phyloP scores from a whole-genome alignment of 768 basidiomycete species.

The Naematelia aurantialba region DNA sequence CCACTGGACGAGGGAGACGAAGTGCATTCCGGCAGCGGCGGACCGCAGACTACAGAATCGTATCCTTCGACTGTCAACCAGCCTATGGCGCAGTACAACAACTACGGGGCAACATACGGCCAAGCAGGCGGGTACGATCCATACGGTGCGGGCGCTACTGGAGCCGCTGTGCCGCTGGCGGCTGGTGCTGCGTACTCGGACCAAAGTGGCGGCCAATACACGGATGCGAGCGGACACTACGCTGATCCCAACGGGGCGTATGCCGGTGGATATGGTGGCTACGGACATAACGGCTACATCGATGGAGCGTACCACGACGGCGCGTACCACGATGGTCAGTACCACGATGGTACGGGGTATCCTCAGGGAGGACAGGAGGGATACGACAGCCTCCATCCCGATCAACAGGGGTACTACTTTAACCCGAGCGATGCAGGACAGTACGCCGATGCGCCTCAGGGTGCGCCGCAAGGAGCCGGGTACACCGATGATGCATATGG shows the following conservation, averaged over 20 bases:
- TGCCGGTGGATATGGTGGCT: conserved; percentile 20
- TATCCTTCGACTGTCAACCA: conserved; percentile 41
- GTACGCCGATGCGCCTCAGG: conserved; percentile 24
- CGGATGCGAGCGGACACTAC: conserved; percentile 1
- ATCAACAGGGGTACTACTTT: conserved; percentile 36
- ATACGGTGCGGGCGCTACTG: conserved; percentile 20
- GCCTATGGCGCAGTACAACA: conserved; percentile 48
- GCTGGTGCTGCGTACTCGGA: neutral
- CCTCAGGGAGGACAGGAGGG: conserved; percentile 10
- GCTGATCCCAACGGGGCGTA: conserved; percentile 6
- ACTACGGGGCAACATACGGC: conserved; percentile 45
- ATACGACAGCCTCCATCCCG: conserved; percentile 24
- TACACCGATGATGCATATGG: conserved; percentile 29
- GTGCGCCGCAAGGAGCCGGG: neutral
- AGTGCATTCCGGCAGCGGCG: conserved; percentile 23
- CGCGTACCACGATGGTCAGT: neutral
- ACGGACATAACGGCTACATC: too few relatives aligned
- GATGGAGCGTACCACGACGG: conserved; percentile 3
- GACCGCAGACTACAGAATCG: conserved; percentile 24
- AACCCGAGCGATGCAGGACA: conserved; percentile 31
- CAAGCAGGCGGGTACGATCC: conserved; percentile 48
- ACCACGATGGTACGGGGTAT: neutral
- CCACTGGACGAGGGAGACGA: conserved; percentile 48
- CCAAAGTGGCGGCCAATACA: neutral
- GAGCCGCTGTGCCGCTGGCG: conserved; percentile 5